Percentiles rank a stretch among this genome's conserved stretches.
phyloP scores from a whole-genome alignment of 768 basidiomycete species.

The Russula olivacea region DNA sequence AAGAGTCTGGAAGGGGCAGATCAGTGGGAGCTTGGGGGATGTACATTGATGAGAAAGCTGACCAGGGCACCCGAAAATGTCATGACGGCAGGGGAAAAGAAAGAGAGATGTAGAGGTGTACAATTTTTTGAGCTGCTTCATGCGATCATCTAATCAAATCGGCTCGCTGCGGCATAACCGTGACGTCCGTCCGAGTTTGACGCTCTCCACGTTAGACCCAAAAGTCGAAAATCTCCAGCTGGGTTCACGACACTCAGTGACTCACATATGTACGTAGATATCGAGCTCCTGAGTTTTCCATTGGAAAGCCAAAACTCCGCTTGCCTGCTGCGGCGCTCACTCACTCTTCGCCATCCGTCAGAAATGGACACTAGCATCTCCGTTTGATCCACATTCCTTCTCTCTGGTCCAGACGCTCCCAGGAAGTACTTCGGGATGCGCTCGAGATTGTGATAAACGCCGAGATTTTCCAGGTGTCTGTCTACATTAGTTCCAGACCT shows the following conservation, averaged over 20 bases:
- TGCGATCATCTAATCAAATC: not conserved
- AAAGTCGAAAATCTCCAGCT: no score
- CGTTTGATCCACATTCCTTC: constrained; percentile 4
- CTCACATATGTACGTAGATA: not conserved
- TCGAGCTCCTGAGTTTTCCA: not conserved
- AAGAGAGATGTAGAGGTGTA: not conserved
- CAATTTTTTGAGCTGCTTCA: not conserved
- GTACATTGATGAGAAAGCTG: not conserved
- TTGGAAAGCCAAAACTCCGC: no score
- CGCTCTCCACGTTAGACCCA: not conserved
- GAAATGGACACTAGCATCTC: not conserved
- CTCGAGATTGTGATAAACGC: not conserved
- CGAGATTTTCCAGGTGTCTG: not conserved
- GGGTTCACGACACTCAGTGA: no score
- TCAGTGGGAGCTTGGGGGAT: not conserved
- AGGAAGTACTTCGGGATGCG: not conserved
- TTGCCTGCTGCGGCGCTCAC: no score
- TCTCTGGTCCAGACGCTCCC: not conserved
- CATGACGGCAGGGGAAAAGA: constrained; percentile 1
- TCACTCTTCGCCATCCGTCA: not conserved
- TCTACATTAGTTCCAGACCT: not conserved
- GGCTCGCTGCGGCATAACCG: not conserved
- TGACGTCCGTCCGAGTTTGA: not conserved
- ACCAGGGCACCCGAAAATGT: constrained; percentile 21
- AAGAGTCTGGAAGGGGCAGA: constrained; percentile 50